Conservation (phyloP, 495 filamentous ascomycete species). For the Xylaria intraflava region DNA sequence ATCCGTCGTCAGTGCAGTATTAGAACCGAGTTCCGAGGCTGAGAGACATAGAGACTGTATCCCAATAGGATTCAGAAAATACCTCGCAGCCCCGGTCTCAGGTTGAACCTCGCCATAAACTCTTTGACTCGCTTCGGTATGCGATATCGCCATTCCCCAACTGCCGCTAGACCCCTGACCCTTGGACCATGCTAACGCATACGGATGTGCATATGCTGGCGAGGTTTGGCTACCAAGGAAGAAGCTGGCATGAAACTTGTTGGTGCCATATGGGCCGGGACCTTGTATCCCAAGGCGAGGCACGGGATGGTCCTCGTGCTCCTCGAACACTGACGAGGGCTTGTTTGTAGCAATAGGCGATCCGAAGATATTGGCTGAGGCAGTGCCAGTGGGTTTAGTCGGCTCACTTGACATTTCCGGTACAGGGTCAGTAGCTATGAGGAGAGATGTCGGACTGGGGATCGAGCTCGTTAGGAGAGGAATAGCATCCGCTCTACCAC, state of each 20-base stretch:
- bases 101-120: conserved; percentile 49
- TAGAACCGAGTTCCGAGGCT: conserved; percentile 59
- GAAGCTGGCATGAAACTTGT: conserved; percentile 91
- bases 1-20: conserved; percentile 57
- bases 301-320: conserved; percentile 40
- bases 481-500: background rate
- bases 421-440: background rate
- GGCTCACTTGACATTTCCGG: conserved; percentile 8
- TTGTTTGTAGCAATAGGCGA: conserved; percentile 55
- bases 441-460: conserved; percentile 1
- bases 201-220: conserved; percentile 77
- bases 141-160: conserved; percentile 72
- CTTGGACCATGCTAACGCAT: conserved; percentile 69
- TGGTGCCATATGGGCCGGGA: conserved; percentile 59
- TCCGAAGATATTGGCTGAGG: conserved; percentile 39
- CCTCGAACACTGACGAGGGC: conserved; percentile 48
- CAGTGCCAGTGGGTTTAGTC: conserved; percentile 9
- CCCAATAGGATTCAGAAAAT: conserved; percentile 76
- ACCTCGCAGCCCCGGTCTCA: conserved; percentile 53
- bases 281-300: conserved; percentile 35
- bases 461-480: conserved; percentile 9
- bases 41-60: conserved; percentile 76
- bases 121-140: conserved; percentile 58
- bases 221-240: conserved; percentile 69
- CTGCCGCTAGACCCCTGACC: conserved; percentile 59